These are phyloP conservation scores for Ophiostoma sp. DNA, from an alignment of 2,329 filamentous ascomycete species.

Conservation along the genomic window DNA sequence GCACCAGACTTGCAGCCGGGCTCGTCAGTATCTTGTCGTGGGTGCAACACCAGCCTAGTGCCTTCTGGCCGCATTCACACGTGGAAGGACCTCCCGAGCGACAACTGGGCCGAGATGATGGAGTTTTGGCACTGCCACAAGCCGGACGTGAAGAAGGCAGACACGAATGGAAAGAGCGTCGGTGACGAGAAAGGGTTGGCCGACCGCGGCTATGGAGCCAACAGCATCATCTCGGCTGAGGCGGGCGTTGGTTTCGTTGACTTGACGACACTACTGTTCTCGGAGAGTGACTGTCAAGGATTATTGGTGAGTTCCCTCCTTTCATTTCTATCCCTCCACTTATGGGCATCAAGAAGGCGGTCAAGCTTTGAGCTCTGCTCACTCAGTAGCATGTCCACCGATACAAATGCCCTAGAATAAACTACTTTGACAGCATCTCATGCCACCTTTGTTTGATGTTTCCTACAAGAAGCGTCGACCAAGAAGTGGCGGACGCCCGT, in stretches of 20 bases:
- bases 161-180: not conserved
- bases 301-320: conserved; percentile 42
- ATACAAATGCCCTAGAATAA: conserved; percentile 67
- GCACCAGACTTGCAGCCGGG: conserved; percentile 48
- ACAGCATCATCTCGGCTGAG: conserved; percentile 68
- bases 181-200: conserved; percentile 41
- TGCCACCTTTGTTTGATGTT: not conserved
- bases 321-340: not conserved
- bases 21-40: conserved; percentile 46
- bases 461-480: not conserved
- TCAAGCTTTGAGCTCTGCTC: conserved; percentile 41
- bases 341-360: conserved; percentile 64
- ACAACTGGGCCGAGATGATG: conserved; percentile 99
- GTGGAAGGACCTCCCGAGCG: conserved; percentile 94
- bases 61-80: conserved; percentile 42
- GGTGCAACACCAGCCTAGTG: conserved; percentile 44
- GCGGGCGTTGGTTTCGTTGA: conserved; percentile 75
- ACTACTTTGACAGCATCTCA: not conserved
- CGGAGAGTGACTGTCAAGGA: conserved; percentile 62
- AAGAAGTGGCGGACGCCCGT: not conserved
- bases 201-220: conserved; percentile 79
- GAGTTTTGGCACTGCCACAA: conserved; percentile 99
- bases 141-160: conserved; percentile 49
- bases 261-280: conserved; percentile 71
- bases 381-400: conserved; percentile 58